Evolutionary conservation across 768 basidiomycete species (phyloP), one percentile per base, ranked within the genome.

Genomic region (Leccinum pellstonianum): DNA sequence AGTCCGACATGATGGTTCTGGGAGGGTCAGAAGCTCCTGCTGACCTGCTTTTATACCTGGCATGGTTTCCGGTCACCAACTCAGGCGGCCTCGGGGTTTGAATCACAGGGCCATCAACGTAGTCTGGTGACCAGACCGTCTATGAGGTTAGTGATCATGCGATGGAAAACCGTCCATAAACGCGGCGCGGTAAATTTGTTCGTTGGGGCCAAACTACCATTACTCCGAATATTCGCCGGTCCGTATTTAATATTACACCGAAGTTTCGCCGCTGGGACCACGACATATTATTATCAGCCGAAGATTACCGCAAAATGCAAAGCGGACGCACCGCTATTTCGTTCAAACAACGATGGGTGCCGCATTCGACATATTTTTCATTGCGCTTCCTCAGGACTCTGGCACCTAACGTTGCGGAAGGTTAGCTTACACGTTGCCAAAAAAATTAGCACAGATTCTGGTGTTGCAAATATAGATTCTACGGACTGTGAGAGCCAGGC

Each of bases 1-100:
- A 47, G 37, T 62, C 37, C 5, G 61, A 51, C 67, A 73, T 67
- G 38, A 17, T 54, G 57, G 48, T 25, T 14, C 35, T 15, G n/a
- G 12, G 62, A 9, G 55, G 43, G 48, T 52, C 8, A 41, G 14
- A 23, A 9, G n/a, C 5, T 8, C 7, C 15, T 21, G 21, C 38
- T 55, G 23, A 51, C 25, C 17, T 33, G 37, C 46, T 66, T 52
- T 61, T 69, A 65, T 67, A 71, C 50, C 50, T 29, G 12, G 8
- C n/a, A 19, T 3, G 1, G 10, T 47, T 11, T 8, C 52, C 17
- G 25, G 38, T 48, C 23, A 12, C 37, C 9, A 33, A 4, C 25
- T 35, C 38, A 25, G 14, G 11, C 23, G 11, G 12, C n/a, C 21
- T 52, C 19, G n/a, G 38, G 27, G 11, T 29, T 19, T 43, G 27